These are phyloP conservation scores for Xerocomellus chrysenteron DNA, from an alignment of 768 basidiomycete species.

Conservation along the genomic window DNA sequence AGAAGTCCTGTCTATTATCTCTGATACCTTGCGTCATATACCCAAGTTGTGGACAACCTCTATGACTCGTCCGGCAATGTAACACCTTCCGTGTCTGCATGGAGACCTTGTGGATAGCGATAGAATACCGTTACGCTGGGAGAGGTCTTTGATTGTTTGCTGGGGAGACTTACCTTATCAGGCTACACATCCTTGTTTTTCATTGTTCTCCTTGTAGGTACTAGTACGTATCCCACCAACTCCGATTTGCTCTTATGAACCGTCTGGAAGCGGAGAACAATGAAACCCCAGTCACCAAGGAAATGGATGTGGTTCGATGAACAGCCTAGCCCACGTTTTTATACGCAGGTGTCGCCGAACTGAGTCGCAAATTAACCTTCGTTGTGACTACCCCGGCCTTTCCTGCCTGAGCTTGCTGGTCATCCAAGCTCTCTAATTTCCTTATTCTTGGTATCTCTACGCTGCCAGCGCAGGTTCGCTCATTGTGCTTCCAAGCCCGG, in stretches of 20 bases:
- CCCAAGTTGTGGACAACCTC: slow-evolving; percentile 11
- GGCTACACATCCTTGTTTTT: slow-evolving; percentile 13
- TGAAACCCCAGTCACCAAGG: slow-evolving; percentile 25
- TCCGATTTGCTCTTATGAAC: not conserved
- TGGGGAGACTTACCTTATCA: slow-evolving; percentile 16
- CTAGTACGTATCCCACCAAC: slow-evolving; percentile 6
- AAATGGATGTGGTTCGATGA: slow-evolving; percentile 6
- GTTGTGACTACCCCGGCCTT: not conserved
- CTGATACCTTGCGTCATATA: slow-evolving; percentile 30
- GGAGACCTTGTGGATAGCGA: slow-evolving; percentile 7
- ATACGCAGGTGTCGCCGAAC: not conserved
- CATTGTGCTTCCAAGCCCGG: not conserved
- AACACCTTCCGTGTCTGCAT: not conserved
- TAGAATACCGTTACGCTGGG: not conserved
- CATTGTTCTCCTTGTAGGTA: slow-evolving; percentile 22
- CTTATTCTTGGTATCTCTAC: not conserved
- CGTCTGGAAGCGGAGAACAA: slow-evolving; percentile 22
- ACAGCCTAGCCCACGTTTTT: not conserved
- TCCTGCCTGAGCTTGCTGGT: slow-evolving; percentile 26
- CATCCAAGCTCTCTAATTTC: slow-evolving; percentile 14
- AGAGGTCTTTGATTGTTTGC: slow-evolving; percentile 8
- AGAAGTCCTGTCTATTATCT: slow-evolving; percentile 4
- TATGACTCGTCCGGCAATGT: slow-evolving; percentile 1
- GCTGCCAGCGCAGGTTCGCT: slow-evolving; percentile 25
- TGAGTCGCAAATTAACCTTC: not conserved